Conservation (phyloP, 345 rosid species). For the Gossypium longicalyx region DNA sequence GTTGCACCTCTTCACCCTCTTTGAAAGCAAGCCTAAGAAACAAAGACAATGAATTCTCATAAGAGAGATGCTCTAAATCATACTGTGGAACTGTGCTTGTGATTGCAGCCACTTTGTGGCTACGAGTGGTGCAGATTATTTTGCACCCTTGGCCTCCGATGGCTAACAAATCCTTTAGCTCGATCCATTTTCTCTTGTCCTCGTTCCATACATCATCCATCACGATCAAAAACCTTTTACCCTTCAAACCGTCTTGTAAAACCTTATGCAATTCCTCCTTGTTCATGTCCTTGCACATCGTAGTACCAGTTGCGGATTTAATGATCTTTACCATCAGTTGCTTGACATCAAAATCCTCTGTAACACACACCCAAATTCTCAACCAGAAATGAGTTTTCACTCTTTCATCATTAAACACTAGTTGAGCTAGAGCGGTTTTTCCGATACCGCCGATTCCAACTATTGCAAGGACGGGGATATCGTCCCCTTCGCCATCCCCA, state of each 20-base stretch:
- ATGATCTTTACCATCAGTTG: neutral
- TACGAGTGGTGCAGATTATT: conserved; percentile 19
- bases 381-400: conserved; percentile 4
- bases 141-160: neutral
- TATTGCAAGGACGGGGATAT: conserved; percentile 16
- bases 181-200: neutral
- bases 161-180: neutral
- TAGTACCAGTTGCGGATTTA: neutral
- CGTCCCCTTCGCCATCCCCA: neutral
- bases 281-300: neutral
- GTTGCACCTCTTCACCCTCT: neutral
- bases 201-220: conserved; percentile 21
- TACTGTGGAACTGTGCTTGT: neutral
- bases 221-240: conserved; percentile 4
- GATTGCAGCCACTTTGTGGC: neutral
- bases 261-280: neutral
- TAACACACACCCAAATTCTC: conserved; percentile 18
- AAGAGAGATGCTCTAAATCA: neutral
- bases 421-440: neutral
- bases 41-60: neutral
- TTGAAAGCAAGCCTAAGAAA: neutral
- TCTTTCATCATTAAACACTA: neutral
- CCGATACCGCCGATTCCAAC: conserved; percentile 18
- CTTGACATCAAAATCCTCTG: neutral
- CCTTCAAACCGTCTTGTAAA: neutral